Evolutionary conservation across 257 asterid genomes (phyloP), one percentile per base, ranked within the genome.

Genomic region (Penstemon barbatus): DNA sequence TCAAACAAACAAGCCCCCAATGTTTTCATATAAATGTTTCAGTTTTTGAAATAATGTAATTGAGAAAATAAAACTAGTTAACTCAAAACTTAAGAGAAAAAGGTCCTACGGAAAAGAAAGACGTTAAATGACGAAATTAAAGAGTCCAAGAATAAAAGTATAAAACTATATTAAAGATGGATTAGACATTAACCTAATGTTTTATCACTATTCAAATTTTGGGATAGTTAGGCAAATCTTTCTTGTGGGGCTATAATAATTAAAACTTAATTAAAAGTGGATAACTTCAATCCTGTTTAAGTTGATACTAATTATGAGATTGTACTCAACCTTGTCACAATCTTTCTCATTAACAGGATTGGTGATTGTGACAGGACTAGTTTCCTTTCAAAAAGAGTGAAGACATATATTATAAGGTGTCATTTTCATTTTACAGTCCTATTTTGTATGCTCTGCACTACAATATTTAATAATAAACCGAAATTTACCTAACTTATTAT

Each of bases 161-260:
- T 15, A 25, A 25, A 25, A 25, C 33, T 25, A 25, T 25, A 0
- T 25, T 25, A 73, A 59, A 53, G 40, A 57, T 50, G 13, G 83
- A 79, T 36, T 77, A 61, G 84, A 78, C 80, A 46, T 73, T 42
- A 45, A 78, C 71, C 86, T 33, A 74, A 76, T 64, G 55, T 11
- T 15, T 12, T 63, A 68, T 49, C 43, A 56, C n/a, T 65, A 70
- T 46, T 37, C 63, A 25, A 53, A 37, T 51, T 63, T 60, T 71
- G 61, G 80, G 75, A 71, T 75, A 40, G 75, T 75, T 79, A 75
- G 84, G 80, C 75, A 71, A 55, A 79, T 75, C 71, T 74, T 79
- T 67, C 18, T 53, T 42, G 76, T 72, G 75, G 81, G 78, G 81
- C 65, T 51, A 41, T 52, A 53, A 5, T n/a, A 57, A 51, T 68